Percentiles rank a stretch among this genome's conserved stretches.
Evolutionary conservation across 805 yeast genomes (phyloP).

Genomic region (Nakazawaea pomicola): DNA sequence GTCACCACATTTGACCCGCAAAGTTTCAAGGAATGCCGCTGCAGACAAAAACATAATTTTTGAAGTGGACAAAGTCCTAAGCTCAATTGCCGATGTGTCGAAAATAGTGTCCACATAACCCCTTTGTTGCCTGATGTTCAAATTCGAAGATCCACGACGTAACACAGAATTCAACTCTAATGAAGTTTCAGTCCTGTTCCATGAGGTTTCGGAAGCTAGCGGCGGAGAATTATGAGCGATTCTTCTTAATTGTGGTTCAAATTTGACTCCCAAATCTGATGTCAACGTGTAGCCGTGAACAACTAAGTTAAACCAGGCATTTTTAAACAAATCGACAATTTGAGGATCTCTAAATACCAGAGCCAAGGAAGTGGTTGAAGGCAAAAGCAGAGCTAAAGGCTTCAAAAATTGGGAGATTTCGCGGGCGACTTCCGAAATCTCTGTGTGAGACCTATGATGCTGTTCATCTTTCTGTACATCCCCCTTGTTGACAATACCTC

Average conservation of each 20-base stretch:
- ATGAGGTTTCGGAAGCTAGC: slow-evolving; percentile 72
- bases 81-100: slow-evolving; percentile 47
- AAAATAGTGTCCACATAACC: slow-evolving; percentile 47
- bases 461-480: slow-evolving; percentile 64
- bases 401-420: slow-evolving; percentile 59
- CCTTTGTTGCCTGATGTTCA: slow-evolving; percentile 71
- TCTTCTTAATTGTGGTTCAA: slow-evolving; percentile 45
- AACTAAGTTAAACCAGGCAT: slow-evolving; percentile 91
- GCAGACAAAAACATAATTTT: slow-evolving; percentile 87
- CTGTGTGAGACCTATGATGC: slow-evolving; percentile 75
- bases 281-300: slow-evolving; percentile 80
- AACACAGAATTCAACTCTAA: slow-evolving; percentile 87
- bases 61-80: slow-evolving; percentile 57
- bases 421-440: slow-evolving; percentile 63
- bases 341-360: slow-evolving; percentile 42
- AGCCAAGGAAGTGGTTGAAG: slow-evolving; percentile 31
- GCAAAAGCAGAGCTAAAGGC: slow-evolving; percentile 75
- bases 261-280: slow-evolving; percentile 48
- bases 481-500: slow-evolving; percentile 67
- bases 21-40: slow-evolving; percentile 67
- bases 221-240: slow-evolving; percentile 90
- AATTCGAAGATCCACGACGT: slow-evolving; percentile 83
- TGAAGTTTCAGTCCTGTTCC: slow-evolving; percentile 85
- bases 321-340: slow-evolving; percentile 61
- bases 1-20: slow-evolving; percentile 76